Conservation (phyloP, 2,329 filamentous ascomycete genomes). For the Curvularia spicifera region DNA sequence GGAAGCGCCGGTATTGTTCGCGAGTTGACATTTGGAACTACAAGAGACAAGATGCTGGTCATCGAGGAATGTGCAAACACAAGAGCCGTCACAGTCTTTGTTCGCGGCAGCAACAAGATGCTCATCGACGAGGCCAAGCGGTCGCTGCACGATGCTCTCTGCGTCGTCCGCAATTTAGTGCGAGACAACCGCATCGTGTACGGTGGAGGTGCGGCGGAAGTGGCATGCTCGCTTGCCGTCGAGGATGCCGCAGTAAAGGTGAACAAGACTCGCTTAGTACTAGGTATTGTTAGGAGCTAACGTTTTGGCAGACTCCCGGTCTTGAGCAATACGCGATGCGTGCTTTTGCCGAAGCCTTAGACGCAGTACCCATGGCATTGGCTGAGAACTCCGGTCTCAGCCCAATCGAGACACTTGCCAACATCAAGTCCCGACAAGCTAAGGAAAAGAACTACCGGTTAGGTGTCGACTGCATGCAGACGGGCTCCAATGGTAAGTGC, state of each 20-base stretch:
- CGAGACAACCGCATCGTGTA: conserved; percentile 97
- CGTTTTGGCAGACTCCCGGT: conserved; percentile 72
- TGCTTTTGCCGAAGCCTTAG: conserved; percentile 92
- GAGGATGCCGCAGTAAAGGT: conserved; percentile 90
- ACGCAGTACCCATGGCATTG: conserved; percentile 91
- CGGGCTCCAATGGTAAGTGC: conserved; percentile 77
- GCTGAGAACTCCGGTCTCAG: conserved; percentile 97
- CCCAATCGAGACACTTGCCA: conserved; percentile 92
- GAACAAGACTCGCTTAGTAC: conserved; percentile 19
- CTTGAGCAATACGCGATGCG: conserved; percentile 99
- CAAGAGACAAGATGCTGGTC: conserved; percentile 98
- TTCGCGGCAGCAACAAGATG: conserved; percentile 99
- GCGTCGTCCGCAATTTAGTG: conserved; percentile 95
- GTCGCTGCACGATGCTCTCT: conserved; percentile 95
- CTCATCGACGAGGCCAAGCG: conserved; percentile 99
- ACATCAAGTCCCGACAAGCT: conserved; percentile 95
- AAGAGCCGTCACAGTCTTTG: conserved; percentile 92
- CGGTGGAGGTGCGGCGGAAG: conserved; percentile 93
- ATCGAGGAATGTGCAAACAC: conserved; percentile 99
- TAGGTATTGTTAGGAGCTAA: conserved; percentile 13
- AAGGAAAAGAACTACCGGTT: conserved; percentile 80
- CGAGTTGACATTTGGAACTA: conserved; percentile 96
- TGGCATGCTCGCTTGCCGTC: conserved; percentile 94
- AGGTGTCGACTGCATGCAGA: conserved; percentile 97
- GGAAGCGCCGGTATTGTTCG: conserved; percentile 87